A percentile compares a stretch with the other conserved stretches of the same genome.
Evolutionary conservation across 768 basidiomycete genomes (phyloP).

Genomic region (Lactarius psammicola): DNA sequence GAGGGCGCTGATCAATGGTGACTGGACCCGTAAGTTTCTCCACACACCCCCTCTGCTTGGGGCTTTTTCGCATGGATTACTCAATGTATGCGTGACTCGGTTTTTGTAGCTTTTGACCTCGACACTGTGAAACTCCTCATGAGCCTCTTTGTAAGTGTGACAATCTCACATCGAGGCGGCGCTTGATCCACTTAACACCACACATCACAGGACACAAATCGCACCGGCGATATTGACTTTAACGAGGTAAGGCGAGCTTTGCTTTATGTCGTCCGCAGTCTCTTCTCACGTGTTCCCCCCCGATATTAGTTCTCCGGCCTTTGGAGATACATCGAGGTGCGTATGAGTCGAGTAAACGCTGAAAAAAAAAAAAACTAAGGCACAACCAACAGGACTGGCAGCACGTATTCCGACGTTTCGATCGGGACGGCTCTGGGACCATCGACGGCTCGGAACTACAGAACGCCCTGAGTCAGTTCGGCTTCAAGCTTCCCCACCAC

Average conservation of each 20-base stretch:
- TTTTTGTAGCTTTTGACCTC: slow-evolving; percentile 67
- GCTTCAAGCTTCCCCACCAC: slow-evolving; percentile 66
- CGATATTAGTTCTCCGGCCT: slow-evolving; percentile 58
- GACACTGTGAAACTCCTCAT: slow-evolving; percentile 88
- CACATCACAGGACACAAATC: slow-evolving; percentile 55
- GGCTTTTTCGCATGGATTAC: not conserved
- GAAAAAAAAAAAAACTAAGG: not conserved
- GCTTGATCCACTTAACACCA: slow-evolving; percentile 7
- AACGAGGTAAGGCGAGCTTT: slow-evolving; percentile 52
- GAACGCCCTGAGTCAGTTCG: slow-evolving; percentile 70
- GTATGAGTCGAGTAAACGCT: slow-evolving; percentile 8
- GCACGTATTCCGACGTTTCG: slow-evolving; percentile 78
- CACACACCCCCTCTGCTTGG: too few relatives aligned
- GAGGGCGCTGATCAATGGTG: slow-evolving; percentile 54
- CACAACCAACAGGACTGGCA: slow-evolving; percentile 63
- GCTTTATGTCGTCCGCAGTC: not conserved
- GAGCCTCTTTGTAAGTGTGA: slow-evolving; percentile 64
- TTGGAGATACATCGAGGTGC: slow-evolving; percentile 78
- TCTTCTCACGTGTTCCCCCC: not conserved
- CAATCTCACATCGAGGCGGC: not conserved
- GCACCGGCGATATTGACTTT: slow-evolving; percentile 78
- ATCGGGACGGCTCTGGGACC: slow-evolving; percentile 73
- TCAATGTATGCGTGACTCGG: not conserved
- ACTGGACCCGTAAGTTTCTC: slow-evolving; percentile 68
- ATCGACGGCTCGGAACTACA: slow-evolving; percentile 71